These are phyloP conservation scores for Ceratocystis diversiconidia DNA, from an alignment of 2,329 filamentous ascomycete species.

Conservation along the genomic window DNA sequence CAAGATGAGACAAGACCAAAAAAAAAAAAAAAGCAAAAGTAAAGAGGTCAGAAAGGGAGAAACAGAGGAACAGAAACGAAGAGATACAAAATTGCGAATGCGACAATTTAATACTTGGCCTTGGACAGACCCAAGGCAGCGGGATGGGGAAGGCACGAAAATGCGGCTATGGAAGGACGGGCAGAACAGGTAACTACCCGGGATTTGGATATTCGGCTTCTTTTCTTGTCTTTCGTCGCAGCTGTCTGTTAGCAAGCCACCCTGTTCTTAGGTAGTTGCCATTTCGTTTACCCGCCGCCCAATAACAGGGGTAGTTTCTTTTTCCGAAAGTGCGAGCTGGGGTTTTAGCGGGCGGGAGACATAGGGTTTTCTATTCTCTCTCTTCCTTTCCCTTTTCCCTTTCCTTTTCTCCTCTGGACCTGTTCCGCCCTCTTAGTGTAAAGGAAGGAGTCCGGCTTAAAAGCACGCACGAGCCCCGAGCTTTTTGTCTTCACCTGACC, in stretches of 20 bases:
- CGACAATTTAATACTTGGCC: background rate
- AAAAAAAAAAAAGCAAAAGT: background rate
- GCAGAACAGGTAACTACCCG: background rate
- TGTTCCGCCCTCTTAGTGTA: background rate
- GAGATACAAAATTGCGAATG: background rate
- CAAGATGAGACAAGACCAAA: too few relatives aligned
- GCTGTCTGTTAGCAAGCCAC: background rate
- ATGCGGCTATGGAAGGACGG: background rate
- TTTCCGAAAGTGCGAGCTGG: background rate
- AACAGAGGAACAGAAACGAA: background rate
- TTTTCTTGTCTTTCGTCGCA: background rate
- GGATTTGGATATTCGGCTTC: background rate
- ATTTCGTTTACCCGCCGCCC: background rate
- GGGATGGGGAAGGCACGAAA: background rate
- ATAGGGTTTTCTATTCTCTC: background rate
- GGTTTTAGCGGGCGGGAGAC: background rate
- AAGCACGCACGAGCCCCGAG: too few relatives aligned
- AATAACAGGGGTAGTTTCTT: slow-evolving; percentile 6
- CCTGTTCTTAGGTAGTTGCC: background rate
- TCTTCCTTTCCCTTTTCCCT: background rate
- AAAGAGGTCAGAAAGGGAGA: background rate
- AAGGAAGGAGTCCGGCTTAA: too few relatives aligned
- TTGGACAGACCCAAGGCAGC: background rate
- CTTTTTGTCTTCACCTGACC: too few relatives aligned
- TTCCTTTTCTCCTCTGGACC: background rate